phyloP scores from a whole-genome alignment of 441 rosid species.

The Populus tomentosa region DNA sequence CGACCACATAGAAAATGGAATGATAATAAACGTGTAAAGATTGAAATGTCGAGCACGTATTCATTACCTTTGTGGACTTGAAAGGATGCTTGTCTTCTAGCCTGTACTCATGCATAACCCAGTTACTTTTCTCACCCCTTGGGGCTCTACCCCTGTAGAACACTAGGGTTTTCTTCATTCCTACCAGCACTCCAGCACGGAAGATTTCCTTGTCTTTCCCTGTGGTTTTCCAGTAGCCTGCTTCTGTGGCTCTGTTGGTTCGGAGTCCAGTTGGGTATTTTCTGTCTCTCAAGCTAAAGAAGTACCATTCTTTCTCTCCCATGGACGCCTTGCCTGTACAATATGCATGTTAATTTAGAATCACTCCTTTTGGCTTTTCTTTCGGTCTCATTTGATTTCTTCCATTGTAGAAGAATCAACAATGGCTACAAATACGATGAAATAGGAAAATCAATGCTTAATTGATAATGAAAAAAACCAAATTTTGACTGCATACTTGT shows the following conservation, averaged over 20 bases:
- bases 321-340: constrained; percentile 75
- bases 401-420: background rate
- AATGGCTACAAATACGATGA: background rate
- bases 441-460: background rate
- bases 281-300: constrained; percentile 78
- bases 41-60: background rate
- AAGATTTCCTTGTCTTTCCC: constrained; percentile 82
- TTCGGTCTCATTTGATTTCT: background rate
- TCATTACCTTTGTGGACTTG: constrained; percentile 25
- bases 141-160: constrained; percentile 97
- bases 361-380: background rate
- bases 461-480: too few relatives aligned
- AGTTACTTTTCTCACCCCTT: constrained; percentile 85
- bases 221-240: constrained; percentile 30
- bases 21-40: too few relatives aligned
- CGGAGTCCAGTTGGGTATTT: constrained; percentile 97
- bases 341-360: background rate
- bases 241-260: constrained; percentile 84
- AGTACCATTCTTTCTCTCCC: constrained; percentile 97
- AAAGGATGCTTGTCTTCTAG: constrained; percentile 54
- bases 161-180: constrained; percentile 98
- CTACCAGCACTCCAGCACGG: constrained; percentile 50
- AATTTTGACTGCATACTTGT: too few relatives aligned
- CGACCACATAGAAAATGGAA: background rate
- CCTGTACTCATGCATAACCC: constrained; percentile 97